Evolutionary conservation across 371 early-diverging fungal genomes (phyloP), one percentile per base, ranked within the genome.

Genomic region (Saksenaea oblongispora): DNA sequence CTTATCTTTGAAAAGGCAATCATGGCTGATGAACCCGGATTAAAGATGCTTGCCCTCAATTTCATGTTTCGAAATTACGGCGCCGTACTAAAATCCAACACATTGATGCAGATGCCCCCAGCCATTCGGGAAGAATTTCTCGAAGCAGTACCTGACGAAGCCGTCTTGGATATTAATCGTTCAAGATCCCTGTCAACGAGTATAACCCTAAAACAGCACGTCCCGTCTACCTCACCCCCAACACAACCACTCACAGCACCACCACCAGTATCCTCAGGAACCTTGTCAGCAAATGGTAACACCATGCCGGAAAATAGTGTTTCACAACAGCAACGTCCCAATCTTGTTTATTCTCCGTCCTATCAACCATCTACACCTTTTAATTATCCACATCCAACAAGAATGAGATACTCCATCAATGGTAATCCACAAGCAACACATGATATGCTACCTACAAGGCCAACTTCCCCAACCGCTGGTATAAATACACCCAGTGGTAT

Each of bases 1-100:
- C 61, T 76, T 0, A 84, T 87, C 35, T 84, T 87, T 63, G 85
- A 87, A 64, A 84, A 84, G 51, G 84, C 87, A 0, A 82, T 84
- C 47, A 61, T 76, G 35, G 77, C 85, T 3, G 84, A 84, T 58
- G 87, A 87, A 54, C 62, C 65, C 37, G 87, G 87, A 15, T 66
- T 87, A 22, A 84, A 84, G 59, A 66, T 73, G 44, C 65, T 87
- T 15, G 69, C 82, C 0, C 72, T 84, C 14, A 83, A 87, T 41
- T 87, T 76, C 54, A 87, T 87, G 70, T 84, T 84, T 61, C 67
- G 71, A 26, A 70, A 87, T 35, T 79, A 77, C 56, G 87, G 87
- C 3, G 74, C 80, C 1, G 75, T 87, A 0, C 66, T 87, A 47
- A 87, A 84, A 60, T 73, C 82, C 11, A 73, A 84, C 54, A 74